Evolutionary conservation across 164 flowering plant genomes (phyloP).

Genomic region (Magnolia kwangsiensis): DNA sequence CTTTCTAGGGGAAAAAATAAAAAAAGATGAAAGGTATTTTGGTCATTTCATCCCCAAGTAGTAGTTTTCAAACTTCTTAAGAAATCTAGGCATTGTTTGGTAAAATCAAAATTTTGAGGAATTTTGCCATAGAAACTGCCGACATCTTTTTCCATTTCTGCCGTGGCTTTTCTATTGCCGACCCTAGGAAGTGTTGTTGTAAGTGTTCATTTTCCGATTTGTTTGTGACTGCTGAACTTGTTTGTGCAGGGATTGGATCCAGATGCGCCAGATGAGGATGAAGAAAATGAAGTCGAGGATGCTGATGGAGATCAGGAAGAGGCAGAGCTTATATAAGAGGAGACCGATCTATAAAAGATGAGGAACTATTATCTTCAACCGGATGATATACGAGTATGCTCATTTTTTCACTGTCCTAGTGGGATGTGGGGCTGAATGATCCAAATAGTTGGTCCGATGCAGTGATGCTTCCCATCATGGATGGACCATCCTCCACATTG

Average conservation of each 20-base stretch:
- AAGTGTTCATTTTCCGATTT: neutral
- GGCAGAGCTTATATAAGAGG: constrained; percentile 54
- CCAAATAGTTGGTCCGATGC: neutral
- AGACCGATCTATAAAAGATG: neutral
- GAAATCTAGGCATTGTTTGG: no score
- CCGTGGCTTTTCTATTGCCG: neutral
- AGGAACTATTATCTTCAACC: neutral
- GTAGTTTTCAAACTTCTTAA: no score
- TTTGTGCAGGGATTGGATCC: constrained; percentile 88
- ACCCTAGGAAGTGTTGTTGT: neutral
- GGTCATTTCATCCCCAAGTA: no score
- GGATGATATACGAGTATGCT: neutral
- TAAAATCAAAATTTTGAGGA: no score
- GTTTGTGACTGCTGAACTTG: neutral
- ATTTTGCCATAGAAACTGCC: no score
- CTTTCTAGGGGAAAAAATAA: no score
- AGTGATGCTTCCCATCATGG: neutral
- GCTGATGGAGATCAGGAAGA: constrained; percentile 86
- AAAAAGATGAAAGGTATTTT: no score
- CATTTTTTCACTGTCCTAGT: neutral
- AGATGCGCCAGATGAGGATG: constrained; percentile 97
- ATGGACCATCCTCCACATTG: neutral
- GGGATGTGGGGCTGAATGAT: neutral
- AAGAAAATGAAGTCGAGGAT: constrained; percentile 91
- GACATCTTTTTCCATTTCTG: neutral